Conservation (phyloP, 768 basidiomycete species). For the Russula griseocarnosa region DNA sequence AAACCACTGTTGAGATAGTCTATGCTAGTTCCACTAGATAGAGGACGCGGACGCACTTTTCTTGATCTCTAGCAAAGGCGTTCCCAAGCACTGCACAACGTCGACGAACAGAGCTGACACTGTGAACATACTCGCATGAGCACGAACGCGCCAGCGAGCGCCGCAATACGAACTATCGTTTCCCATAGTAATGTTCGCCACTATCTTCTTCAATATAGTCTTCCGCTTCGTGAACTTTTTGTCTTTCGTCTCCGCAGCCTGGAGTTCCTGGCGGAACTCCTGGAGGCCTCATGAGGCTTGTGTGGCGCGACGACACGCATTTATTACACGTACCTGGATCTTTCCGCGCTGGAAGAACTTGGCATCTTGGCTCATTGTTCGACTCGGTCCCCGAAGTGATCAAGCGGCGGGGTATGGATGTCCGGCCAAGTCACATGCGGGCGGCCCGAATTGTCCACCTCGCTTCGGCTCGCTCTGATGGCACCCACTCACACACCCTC, state of each 20-base stretch:
- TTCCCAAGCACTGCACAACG: slow-evolving; percentile 91
- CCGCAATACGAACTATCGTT: slow-evolving; percentile 79
- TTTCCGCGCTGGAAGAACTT: slow-evolving; percentile 91
- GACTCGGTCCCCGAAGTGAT: neutral
- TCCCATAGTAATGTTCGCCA: slow-evolving; percentile 99
- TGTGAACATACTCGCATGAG: slow-evolving; percentile 36
- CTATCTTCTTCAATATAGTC: slow-evolving; percentile 93
- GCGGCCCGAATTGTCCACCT: neutral
- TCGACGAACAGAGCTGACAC: slow-evolving; percentile 96
- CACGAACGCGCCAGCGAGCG: slow-evolving; percentile 16
- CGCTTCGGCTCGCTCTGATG: neutral
- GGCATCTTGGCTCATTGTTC: slow-evolving; percentile 65
- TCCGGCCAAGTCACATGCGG: neutral
- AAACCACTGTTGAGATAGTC: slow-evolving; percentile 67
- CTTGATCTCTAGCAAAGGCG: slow-evolving; percentile 95
- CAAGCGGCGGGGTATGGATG: neutral
- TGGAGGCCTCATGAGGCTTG: slow-evolving; percentile 34
- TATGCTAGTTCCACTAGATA: neutral
- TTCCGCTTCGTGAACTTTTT: slow-evolving; percentile 94
- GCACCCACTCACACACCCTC: slow-evolving; percentile 3
- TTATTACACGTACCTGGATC: slow-evolving; percentile 62
- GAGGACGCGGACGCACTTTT: slow-evolving; percentile 69
- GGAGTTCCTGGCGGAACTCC: slow-evolving; percentile 90
- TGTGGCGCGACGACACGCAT: slow-evolving; percentile 7
- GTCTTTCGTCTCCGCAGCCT: slow-evolving; percentile 90